Conservation (phyloP, 345 rosid species). For the Eucalyptus albens region DNA sequence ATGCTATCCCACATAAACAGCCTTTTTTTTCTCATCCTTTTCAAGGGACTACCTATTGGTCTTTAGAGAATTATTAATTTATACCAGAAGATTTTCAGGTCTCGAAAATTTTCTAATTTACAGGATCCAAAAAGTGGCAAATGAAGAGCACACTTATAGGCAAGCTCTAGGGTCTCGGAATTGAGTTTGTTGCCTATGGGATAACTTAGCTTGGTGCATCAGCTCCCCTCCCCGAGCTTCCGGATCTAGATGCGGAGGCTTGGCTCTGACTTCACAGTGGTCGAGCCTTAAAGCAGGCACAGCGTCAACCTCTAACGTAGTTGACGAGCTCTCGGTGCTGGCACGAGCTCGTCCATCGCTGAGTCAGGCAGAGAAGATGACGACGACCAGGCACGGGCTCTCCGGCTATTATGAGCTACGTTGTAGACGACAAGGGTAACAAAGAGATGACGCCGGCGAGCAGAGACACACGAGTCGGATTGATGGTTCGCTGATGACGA, state of each 20-base stretch:
- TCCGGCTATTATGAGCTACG: background rate
- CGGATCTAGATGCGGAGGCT: background rate
- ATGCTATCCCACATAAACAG: background rate
- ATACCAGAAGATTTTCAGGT: background rate
- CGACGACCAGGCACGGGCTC: background rate
- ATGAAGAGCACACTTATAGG: background rate
- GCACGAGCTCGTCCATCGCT: background rate
- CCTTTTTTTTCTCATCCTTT: background rate
- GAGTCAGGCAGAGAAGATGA: background rate
- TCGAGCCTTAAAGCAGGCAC: background rate
- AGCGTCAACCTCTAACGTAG: background rate
- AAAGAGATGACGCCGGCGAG: background rate
- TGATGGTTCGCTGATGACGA: background rate
- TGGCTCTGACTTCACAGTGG: background rate
- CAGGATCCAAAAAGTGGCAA: background rate
- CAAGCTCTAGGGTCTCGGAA: background rate
- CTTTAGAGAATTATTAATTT: background rate
- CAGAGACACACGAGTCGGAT: background rate
- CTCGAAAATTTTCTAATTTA: background rate
- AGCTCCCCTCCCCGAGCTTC: background rate
- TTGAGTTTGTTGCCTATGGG: background rate
- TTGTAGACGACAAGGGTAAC: background rate
- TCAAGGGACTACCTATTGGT: background rate
- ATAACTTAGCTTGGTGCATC: background rate
- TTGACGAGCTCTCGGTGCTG: background rate